phyloP scores from a whole-genome alignment of 2,329 filamentous ascomycete species.

The Fusarium mexicanum region DNA sequence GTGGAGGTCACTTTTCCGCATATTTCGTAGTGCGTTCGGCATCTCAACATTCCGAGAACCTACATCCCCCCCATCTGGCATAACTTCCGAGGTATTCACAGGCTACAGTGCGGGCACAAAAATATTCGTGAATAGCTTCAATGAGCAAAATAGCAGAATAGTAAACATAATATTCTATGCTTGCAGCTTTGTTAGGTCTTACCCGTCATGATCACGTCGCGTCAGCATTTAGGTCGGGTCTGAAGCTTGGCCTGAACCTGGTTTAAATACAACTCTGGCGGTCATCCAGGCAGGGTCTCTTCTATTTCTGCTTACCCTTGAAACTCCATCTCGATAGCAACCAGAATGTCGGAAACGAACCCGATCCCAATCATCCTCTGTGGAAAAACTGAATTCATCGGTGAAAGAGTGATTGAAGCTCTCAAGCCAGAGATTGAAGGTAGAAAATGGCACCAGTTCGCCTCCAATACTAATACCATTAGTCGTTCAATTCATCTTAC shows the following conservation, averaged over 20 bases:
- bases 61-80: not conserved
- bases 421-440: constrained; percentile 31
- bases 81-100: not conserved
- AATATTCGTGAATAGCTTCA: not conserved
- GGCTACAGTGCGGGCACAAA: not conserved
- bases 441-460: fast-evolving
- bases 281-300: not conserved
- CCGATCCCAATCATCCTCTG: constrained; percentile 27
- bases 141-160: not conserved
- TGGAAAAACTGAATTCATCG: constrained; percentile 24
- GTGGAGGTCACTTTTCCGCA: not conserved
- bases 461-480: not conserved
- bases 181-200: not conserved
- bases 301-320: not conserved
- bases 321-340: not conserved
- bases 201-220: not conserved
- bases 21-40: not conserved
- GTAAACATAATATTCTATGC: not conserved
- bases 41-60: not conserved
- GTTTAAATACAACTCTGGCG: not conserved
- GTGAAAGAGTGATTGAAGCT: constrained; percentile 4
- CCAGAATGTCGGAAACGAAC: not conserved
- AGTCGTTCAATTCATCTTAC: constrained; percentile 27
- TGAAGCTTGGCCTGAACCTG: not conserved
- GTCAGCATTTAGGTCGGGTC: not conserved